Evolutionary conservation across 2,329 filamentous ascomycete genomes (phyloP), one percentile per base, ranked within the genome.

Genomic region (Cladosporium sphaerospermum): DNA sequence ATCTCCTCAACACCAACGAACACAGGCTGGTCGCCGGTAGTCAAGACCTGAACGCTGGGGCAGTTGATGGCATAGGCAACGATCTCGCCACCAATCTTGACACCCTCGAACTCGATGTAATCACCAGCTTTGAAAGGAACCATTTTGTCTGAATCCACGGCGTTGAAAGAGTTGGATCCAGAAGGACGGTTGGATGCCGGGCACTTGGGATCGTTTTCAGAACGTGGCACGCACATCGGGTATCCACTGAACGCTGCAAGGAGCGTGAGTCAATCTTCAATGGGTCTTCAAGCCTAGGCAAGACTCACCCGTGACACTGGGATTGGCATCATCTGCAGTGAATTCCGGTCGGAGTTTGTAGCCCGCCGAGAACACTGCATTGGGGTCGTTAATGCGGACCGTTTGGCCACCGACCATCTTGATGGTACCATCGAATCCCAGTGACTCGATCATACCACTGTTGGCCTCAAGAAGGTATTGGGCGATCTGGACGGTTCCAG

Each of bases 181-280:
- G 56, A 63, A 48, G 60, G 64, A 49, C 62, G 67, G 54, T 74
- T 75, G 9, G 65, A 65, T 13, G 55, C 39, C 5, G 70, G 69
- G 54, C 73, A 75, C 10, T 66, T 61, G 0, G 60, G 48, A 44
- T 73, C 68, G 31, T 60, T 62, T 16, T 61, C 52, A 16, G 69
- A 71, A 9, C 76, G 68, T 0, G 74, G 75, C n/a, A 78, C 72
- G 53, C 76, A 79, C 75, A 78, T 78, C 2, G 76, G 76, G 48
- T 78, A 78, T 0, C 76, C 76, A 9, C 72, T 74, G 61, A 76
- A 78, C 13, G 48, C 48, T 51, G 23, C 7, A 19, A 28, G 23
- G 23, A 28, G 23, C 23, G 23, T 28, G 23, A 28, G 23, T 28
- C 23, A 7, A 28, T 9, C 13, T 18, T 37, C 34, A 13, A 7